Percentiles rank a stretch among this genome's conserved stretches.
These are phyloP conservation scores for Yamadazyma triangularis DNA, from an alignment of 1,139 yeast genomes.

Conservation along the genomic window DNA sequence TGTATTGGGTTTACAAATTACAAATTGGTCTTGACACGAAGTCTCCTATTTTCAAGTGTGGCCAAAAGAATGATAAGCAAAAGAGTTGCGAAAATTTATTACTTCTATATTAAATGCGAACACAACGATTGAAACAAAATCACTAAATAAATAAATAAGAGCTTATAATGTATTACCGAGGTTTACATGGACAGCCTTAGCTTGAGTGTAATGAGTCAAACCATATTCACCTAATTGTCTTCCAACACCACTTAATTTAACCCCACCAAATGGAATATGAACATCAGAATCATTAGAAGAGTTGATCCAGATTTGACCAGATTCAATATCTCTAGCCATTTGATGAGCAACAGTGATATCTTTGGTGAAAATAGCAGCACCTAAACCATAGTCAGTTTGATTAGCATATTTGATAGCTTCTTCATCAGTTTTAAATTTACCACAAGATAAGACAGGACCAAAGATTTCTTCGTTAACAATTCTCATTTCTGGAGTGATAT, in stretches of 20 bases:
- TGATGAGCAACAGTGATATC: conserved; percentile 43
- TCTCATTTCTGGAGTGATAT: conserved; percentile 48
- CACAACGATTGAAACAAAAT: no score
- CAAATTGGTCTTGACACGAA: no score
- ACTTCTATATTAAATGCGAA: no score
- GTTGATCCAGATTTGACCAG: conserved; percentile 57
- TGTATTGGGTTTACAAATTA: no score
- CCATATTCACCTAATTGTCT: conserved; percentile 88
- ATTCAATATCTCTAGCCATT: conserved; percentile 40
- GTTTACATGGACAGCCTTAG: conserved; percentile 75
- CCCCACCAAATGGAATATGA: conserved; percentile 76
- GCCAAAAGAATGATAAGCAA: no score
- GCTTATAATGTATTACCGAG: conserved; percentile 30
- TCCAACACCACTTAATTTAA: conserved; percentile 80
- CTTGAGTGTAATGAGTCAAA: conserved; percentile 67
- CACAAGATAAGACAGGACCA: conserved; percentile 56
- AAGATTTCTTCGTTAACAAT: conserved; percentile 57
- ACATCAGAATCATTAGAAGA: conserved; percentile 76
- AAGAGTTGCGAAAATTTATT: no score
- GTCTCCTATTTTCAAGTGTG: no score
- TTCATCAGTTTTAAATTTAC: conserved; percentile 49
- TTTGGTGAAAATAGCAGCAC: conserved; percentile 76
- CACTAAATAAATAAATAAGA: no score
- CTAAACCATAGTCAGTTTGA: conserved; percentile 52
- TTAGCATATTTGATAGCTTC: conserved; percentile 50